Base-by-base conservation (phyloP, 805 yeast species). In the Saccharomycopsis sp. region DNA sequence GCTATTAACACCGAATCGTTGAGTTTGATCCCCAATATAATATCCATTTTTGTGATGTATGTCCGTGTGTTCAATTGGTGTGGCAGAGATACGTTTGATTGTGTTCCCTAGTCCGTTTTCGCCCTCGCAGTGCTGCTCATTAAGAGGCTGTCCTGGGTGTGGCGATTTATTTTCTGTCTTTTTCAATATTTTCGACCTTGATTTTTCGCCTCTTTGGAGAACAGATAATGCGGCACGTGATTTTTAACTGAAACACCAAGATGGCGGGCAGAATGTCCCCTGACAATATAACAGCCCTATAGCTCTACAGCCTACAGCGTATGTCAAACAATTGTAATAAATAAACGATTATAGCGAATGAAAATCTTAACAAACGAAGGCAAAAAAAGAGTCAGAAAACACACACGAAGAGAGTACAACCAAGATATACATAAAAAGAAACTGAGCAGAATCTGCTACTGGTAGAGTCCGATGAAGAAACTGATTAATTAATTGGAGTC, bases 1-100 rank as follows among this genome's bases (percentile, higher is more conserved):
- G 97, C 97, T 58, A 92, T 73, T 61, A 94, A 79, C 51, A 92
- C 96, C 61, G 84, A 79, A 67, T 90, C 95, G 66, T 82, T 75
- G 37, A 91, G 87, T 67, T 81, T 85, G 65, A 92, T 85, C 58
- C 98, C 98, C 65, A 92, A 76, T 57, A 92, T 76, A 66, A 92
- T 84, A 76, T 92, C 99, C 98, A 94, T 94, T 34, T 37, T 57
- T 29, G 24, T 7, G 37, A 29, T 5, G 12, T 5, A 29, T 29
- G 37, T 7, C 12, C 12, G 37, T 29, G 37, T 29, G 37, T 12
- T 29, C 37, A 29, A 29, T 29, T 29, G 37, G 12, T 29, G n/a
- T n/a, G n/a, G n/a, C n/a, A n/a, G n/a, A n/a, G n/a, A n/a, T n/a
- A n/a, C n/a, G n/a, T n/a, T n/a, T n/a, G n/a, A n/a, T n/a, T n/a